Evolutionary conservation across 1,284 basidiomycete species (phyloP), one percentile per base, ranked within the genome.

Genomic region (Athelia sp.): DNA sequence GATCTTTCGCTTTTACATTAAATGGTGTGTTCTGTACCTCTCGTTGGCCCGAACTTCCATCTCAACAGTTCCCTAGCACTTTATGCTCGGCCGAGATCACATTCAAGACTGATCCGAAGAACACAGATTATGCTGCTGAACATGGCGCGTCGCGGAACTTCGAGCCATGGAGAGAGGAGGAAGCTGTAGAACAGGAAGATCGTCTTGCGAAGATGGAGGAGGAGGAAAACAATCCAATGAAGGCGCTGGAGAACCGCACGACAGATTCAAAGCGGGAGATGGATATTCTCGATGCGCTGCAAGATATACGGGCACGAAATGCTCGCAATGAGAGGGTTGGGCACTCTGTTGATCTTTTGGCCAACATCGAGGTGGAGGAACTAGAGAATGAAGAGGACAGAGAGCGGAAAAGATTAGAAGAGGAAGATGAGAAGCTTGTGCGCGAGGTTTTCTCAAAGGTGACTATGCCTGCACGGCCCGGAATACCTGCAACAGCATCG

Each of bases 91-190:
- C 95, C 8, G 97, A 99, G 66, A 98, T 99, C 58, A 99, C 97
- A 0, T 99, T 99, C 84, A 98, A 98, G 69, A 99, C 96, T 0
- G 97, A 99, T 65, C 97, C 96, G 9, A 96, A 96, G 78, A 98
- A 97, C 62, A 96, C 93, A 1, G 94, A 98, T 67, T 98, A 97
- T 61, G 57, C 77, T 13, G 90, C 90, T 35, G 94, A 98, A 66
- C 93, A 96, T 62, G 94, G 94, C 29, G 94, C 94, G 22, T 91
- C 87, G 8, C 82, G 94, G 17, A 98, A 97, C 63, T 97, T 96
- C 62, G 94, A 98, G 68, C 90, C 90, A 13, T 93, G 91, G 90
- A 69, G 91, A 58, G 90, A 92, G 50, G 87, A 90, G 64, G 64
- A 75, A 52, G 83, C 77, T 0, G 82, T 75, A 1, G 81, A 88